These are phyloP conservation scores for Trametes villosa DNA, from an alignment of 768 basidiomycete species.

Conservation along the genomic window DNA sequence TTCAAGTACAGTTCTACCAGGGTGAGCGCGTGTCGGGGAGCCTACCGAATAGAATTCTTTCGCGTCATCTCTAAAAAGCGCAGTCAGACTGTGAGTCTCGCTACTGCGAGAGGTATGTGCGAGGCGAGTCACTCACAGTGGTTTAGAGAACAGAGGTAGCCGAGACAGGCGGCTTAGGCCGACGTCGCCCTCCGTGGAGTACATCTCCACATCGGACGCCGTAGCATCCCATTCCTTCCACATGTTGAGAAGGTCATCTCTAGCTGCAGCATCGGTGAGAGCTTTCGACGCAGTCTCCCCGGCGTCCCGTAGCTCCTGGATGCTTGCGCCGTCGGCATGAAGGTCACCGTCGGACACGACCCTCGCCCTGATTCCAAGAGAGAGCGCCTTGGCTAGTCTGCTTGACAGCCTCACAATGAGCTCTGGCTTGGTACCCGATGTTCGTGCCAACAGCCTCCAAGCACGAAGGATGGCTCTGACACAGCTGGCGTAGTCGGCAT, in stretches of 20 bases:
- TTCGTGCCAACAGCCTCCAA: conserved; percentile 6
- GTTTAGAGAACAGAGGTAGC: conserved; percentile 9
- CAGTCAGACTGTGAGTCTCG: not conserved
- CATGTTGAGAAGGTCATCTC: too few species aligned
- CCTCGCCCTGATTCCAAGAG: not conserved
- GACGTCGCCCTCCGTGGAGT: not conserved
- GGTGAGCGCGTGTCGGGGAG: not conserved
- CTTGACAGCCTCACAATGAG: conserved; percentile 6
- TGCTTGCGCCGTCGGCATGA: not conserved
- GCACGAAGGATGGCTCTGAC: conserved; percentile 21
- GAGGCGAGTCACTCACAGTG: conserved; percentile 3
- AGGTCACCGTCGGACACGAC: not conserved
- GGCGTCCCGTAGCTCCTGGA: not conserved
- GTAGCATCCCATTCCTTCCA: conserved; percentile 22
- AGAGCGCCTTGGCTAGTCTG: not conserved
- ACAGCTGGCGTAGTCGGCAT: conserved; percentile 19
- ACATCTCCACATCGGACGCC: not conserved
- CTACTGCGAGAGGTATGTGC: not conserved
- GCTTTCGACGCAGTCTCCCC: too few species aligned
- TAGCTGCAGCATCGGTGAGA: too few species aligned
- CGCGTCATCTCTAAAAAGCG: not conserved
- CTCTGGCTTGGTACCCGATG: not conserved
- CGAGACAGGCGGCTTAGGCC: not conserved
- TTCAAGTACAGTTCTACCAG: too few species aligned
- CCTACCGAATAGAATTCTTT: not conserved